Percentiles rank a stretch among this genome's conserved stretches.
These are phyloP conservation scores for Tilletia horrida DNA, from an alignment of 1,284 basidiomycete genomes.

Conservation along the genomic window DNA sequence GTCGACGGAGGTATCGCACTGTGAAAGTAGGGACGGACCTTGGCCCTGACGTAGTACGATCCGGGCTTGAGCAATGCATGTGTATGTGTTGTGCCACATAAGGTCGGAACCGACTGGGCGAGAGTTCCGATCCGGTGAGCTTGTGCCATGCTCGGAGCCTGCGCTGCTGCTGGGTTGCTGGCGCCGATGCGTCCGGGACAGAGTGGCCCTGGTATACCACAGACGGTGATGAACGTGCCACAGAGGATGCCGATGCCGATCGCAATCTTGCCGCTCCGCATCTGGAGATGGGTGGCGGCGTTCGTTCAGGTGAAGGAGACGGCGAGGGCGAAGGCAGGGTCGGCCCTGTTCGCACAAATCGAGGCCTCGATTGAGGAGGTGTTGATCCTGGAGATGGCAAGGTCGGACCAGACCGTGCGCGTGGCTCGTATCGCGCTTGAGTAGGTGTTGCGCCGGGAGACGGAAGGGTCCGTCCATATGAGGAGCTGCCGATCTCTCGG, in stretches of 20 bases:
- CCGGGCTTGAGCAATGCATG: not conserved
- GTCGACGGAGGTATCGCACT: slow-evolving; percentile 6
- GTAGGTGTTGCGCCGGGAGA: not conserved
- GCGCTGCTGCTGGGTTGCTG: not conserved
- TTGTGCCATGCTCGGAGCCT: slow-evolving; percentile 13
- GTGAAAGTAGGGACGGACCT: not conserved
- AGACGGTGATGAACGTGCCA: no score
- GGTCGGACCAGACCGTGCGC: not conserved
- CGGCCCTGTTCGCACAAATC: no score
- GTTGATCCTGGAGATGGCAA: not conserved
- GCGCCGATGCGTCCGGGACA: no score
- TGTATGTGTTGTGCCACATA: slow-evolving; percentile 12
- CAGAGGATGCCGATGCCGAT: no score
- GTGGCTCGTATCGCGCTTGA: not conserved
- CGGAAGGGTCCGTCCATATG: not conserved
- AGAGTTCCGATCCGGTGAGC: slow-evolving; percentile 4
- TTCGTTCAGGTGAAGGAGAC: not conserved
- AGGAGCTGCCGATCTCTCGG: not conserved
- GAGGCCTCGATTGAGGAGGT: not conserved
- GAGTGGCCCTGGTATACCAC: no score
- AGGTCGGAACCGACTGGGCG: not conserved
- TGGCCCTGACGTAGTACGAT: not conserved
- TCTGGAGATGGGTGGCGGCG: no score
- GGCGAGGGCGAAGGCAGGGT: not conserved
- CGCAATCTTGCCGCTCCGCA: no score